Conservation (phyloP, 192 early-diverging fungal genomes). For the Pilaira anomala region DNA sequence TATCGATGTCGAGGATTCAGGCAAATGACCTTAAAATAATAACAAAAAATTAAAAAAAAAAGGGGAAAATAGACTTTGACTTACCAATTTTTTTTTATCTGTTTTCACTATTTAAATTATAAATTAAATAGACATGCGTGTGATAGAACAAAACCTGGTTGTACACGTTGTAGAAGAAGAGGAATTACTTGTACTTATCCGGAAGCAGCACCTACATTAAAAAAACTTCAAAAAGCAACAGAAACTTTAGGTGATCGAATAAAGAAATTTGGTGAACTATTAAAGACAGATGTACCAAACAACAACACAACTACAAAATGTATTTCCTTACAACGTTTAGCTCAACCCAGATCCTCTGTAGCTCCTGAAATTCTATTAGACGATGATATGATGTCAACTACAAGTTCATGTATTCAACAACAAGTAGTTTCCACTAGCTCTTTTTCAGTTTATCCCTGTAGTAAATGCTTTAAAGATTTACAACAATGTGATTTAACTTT, state of each 20-base stretch:
- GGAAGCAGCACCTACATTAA: slow-evolving; percentile 41
- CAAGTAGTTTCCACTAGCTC: slow-evolving; percentile 17
- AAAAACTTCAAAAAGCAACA: slow-evolving; percentile 42
- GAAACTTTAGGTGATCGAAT: slow-evolving; percentile 40
- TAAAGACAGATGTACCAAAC: slow-evolving; percentile 15
- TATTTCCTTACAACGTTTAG: slow-evolving; percentile 13
- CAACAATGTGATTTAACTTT: slow-evolving; percentile 38
- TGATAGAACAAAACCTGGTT: slow-evolving; percentile 35
- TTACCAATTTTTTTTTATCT: not conserved
- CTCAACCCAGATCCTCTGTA: slow-evolving; percentile 15
- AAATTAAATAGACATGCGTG: slow-evolving; percentile 36
- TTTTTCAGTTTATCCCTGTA: slow-evolving; percentile 39
- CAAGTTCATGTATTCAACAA: not conserved
- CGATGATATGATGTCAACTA: not conserved
- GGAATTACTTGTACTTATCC: slow-evolving; percentile 38
- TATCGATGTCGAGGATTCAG: slow-evolving; percentile 42
- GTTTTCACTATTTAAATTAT: not conserved
- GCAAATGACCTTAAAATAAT: slow-evolving; percentile 16
- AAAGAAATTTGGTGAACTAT: slow-evolving; percentile 37
- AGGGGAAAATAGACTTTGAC: not conserved
- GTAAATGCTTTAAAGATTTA: slow-evolving; percentile 40
- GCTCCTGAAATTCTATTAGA: not conserved
- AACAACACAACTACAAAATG: slow-evolving; percentile 1
- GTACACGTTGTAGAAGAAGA: slow-evolving; percentile 36
- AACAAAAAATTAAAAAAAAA: not conserved